Evolutionary conservation across 306 rosid genomes (phyloP).

Genomic region (Vigna nakashimae): DNA sequence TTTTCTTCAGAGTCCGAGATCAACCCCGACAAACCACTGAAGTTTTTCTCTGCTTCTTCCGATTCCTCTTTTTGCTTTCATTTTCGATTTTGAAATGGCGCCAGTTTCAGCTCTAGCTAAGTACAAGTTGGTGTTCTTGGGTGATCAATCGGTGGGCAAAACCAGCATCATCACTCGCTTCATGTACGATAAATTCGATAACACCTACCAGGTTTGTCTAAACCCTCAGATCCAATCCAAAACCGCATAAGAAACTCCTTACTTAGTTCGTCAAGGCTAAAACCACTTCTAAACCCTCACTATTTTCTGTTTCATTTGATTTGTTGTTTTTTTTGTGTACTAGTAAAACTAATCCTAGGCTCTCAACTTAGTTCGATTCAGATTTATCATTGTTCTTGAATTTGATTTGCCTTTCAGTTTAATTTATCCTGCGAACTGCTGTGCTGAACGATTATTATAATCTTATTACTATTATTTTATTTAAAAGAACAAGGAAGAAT

Average conservation of each 20-base stretch:
- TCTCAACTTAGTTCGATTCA: neutral
- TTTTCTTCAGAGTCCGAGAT: neutral
- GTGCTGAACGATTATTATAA: neutral
- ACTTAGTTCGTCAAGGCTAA: neutral
- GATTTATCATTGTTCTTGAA: neutral
- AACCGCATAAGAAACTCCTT: neutral
- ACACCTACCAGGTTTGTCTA: constrained; percentile 53
- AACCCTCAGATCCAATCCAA: constrained; percentile 47
- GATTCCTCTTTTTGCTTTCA: neutral
- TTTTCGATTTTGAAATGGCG: constrained; percentile 45
- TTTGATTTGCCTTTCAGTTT: constrained; percentile 6
- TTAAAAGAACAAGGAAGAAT: neutral
- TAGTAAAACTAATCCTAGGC: neutral
- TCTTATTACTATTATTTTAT: neutral
- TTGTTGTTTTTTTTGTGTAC: neutral
- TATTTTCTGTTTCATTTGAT: constrained; percentile 13
- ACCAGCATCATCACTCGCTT: constrained; percentile 69
- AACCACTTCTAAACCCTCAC: constrained; percentile 22
- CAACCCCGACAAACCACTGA: constrained; percentile 24
- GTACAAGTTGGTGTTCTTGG: constrained; percentile 64
- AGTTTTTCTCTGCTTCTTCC: constrained; percentile 35
- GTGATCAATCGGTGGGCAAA: constrained; percentile 65
- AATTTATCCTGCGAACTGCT: neutral
- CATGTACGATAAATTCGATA: constrained; percentile 64
- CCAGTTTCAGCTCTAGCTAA: constrained; percentile 63